These are phyloP conservation scores for Penicillium sp. DNA, from an alignment of 2,329 filamentous ascomycete genomes.

Conservation along the genomic window DNA sequence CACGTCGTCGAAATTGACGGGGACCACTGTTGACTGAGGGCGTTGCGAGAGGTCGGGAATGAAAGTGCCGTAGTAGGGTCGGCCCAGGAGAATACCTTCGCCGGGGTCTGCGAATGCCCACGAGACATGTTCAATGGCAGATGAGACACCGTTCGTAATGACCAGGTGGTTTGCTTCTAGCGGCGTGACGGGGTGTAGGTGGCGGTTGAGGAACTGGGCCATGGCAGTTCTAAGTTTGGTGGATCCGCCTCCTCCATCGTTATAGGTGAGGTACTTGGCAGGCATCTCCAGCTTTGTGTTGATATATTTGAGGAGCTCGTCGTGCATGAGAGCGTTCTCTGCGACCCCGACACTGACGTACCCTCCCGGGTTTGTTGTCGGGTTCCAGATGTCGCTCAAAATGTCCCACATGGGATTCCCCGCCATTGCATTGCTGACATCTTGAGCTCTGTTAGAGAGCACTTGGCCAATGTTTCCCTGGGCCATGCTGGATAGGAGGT, in stretches of 20 bases:
- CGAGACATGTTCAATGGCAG: slow-evolving; percentile 33
- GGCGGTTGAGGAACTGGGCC: slow-evolving; percentile 30
- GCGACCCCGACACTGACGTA: slow-evolving; percentile 51
- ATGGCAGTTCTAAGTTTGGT: slow-evolving; percentile 24
- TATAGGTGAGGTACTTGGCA: slow-evolving; percentile 34
- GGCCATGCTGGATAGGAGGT: not conserved
- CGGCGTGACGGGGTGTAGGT: slow-evolving; percentile 26
- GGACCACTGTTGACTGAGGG: slow-evolving; percentile 41
- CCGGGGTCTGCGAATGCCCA: slow-evolving; percentile 32
- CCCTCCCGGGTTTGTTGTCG: slow-evolving; percentile 34
- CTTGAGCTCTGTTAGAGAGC: slow-evolving; percentile 1
- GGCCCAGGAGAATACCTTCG: slow-evolving; percentile 34
- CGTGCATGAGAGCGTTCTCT: slow-evolving; percentile 52
- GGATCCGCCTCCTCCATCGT: slow-evolving; percentile 33
- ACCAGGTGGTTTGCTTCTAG: slow-evolving; percentile 27
- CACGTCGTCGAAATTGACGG: slow-evolving; percentile 42
- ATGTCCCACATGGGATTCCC: slow-evolving; percentile 41
- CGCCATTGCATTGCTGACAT: slow-evolving; percentile 1
- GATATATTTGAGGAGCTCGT: slow-evolving; percentile 40
- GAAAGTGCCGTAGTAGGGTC: slow-evolving; percentile 47
- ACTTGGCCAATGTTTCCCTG: not conserved
- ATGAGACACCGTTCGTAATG: slow-evolving; percentile 35
- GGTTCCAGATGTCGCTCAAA: slow-evolving; percentile 44
- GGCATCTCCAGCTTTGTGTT: slow-evolving; percentile 37
- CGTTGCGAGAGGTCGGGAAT: slow-evolving; percentile 44